Evolutionary conservation across 2,329 filamentous ascomycete species (phyloP).

Genomic region (Aspergillus puulaauensis): DNA sequence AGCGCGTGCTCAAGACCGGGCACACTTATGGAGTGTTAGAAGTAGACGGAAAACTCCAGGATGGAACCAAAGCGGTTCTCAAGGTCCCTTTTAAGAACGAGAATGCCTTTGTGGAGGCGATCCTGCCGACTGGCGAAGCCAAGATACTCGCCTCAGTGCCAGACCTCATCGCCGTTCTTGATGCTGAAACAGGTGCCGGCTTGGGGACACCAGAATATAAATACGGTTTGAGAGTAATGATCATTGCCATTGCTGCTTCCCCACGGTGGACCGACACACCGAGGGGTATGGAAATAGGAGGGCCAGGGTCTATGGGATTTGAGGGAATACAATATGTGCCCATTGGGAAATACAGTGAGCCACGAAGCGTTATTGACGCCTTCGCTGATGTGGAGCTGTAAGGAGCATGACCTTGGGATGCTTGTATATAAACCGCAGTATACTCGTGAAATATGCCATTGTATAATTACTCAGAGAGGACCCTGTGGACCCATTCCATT

Average conservation of each 20-base stretch:
- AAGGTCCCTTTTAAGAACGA: constrained; percentile 30
- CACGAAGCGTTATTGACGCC: constrained; percentile 25
- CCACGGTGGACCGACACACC: constrained; percentile 49
- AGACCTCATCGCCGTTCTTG: constrained; percentile 57
- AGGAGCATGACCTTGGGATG: too few relatives aligned
- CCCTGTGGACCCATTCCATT: background rate
- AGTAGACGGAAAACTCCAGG: constrained; percentile 29
- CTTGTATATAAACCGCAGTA: background rate
- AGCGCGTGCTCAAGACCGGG: constrained; percentile 19
- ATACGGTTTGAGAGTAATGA: constrained; percentile 52
- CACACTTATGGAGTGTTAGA: constrained; percentile 42
- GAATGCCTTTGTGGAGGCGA: constrained; percentile 24
- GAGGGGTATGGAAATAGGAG: constrained; percentile 41
- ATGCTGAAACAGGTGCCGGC: constrained; percentile 57
- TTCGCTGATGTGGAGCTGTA: constrained; percentile 1
- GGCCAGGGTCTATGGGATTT: constrained; percentile 30
- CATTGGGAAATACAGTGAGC: constrained; percentile 21
- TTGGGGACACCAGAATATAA: constrained; percentile 59
- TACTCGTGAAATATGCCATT: background rate
- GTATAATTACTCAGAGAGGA: background rate
- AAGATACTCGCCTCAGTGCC: constrained; percentile 55
- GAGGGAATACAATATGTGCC: constrained; percentile 21
- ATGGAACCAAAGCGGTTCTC: constrained; percentile 12
- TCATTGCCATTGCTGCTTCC: constrained; percentile 52
- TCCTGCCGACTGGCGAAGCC: constrained; percentile 6